phyloP scores from a whole-genome alignment of 139 green algal species.

The Choricystis sp. region DNA sequence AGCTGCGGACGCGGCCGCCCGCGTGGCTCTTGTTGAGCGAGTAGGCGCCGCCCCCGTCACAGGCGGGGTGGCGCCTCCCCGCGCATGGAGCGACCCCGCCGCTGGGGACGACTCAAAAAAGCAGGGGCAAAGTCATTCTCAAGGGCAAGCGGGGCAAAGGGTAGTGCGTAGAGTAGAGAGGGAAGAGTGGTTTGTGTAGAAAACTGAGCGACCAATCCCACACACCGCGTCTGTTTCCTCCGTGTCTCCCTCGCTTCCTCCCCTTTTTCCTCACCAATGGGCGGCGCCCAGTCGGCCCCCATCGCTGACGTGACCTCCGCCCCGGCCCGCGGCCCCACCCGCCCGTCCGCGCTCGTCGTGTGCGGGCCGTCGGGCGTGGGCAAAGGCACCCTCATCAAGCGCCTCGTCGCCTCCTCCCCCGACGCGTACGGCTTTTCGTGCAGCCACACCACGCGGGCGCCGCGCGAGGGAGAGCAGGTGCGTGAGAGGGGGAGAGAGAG shows the following conservation, averaged over 20 bases:
- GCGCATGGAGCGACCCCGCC: too few species aligned
- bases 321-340: not conserved
- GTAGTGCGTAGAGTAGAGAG: constrained; percentile 6
- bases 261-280: not conserved
- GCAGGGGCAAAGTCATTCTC: constrained; percentile 30
- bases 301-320: too few species aligned
- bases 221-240: not conserved
- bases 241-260: not conserved
- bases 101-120: too few species aligned
- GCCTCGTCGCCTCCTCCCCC: constrained; percentile 27
- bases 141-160: constrained; percentile 55
- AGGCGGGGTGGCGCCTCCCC: too few species aligned
- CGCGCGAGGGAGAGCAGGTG: constrained; percentile 36
- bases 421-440: constrained; percentile 60
- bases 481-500: not conserved
- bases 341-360: constrained; percentile 45
- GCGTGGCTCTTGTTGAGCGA: too few species aligned
- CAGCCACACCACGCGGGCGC: constrained; percentile 57
- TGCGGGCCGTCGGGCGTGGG: constrained; percentile 70
- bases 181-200: not conserved
- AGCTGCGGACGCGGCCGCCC: too few species aligned
- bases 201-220: not conserved
- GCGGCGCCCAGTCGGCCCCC: not conserved
- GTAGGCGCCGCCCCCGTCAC: too few species aligned
- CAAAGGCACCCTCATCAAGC: constrained; percentile 69